phyloP scores from a whole-genome alignment of 345 rosid species.

The Excoecaria cochinchinensis region DNA sequence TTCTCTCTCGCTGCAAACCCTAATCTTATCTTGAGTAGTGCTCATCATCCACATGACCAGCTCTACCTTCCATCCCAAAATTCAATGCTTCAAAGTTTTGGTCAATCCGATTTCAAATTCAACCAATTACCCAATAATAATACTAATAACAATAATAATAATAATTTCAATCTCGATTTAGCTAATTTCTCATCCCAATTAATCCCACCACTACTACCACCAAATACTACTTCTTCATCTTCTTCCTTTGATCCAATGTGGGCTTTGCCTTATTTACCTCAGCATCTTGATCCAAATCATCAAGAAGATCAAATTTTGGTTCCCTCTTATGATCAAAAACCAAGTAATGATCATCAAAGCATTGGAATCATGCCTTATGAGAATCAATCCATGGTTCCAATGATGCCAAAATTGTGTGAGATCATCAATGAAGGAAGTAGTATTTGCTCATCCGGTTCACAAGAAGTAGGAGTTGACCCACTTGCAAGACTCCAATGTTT shows the following conservation, averaged over 20 bases:
- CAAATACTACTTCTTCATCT: constrained; percentile 5
- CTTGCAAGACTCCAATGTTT: constrained; percentile 32
- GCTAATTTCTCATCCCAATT: constrained; percentile 20
- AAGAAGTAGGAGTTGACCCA: constrained; percentile 22
- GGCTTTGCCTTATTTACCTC: constrained; percentile 31
- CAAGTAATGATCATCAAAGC: constrained; percentile 33
- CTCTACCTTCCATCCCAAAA: constrained; percentile 36
- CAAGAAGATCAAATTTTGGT: constrained; percentile 28
- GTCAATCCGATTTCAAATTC: constrained; percentile 41
- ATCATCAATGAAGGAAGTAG: constrained; percentile 42
- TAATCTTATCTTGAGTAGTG: constrained; percentile 36
- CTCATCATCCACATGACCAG: constrained; percentile 32
- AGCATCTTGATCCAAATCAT: constrained; percentile 23
- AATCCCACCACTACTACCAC: constrained; percentile 1
- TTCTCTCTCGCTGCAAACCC: constrained; percentile 52
- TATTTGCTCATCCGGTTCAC: constrained; percentile 30
- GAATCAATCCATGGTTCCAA: constrained; percentile 19
- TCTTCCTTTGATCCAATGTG: constrained; percentile 33
- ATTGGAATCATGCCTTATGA: constrained; percentile 29
- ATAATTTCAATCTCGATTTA: constrained; percentile 24
- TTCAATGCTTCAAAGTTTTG: constrained; percentile 48
- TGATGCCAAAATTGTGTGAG: constrained; percentile 55
- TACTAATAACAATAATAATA: background rate
- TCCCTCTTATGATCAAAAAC: constrained; percentile 13
- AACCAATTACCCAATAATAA: background rate